These are phyloP conservation scores for Coix lacrymajobi DNA, from an alignment of 176 grass and related monocot genomes.

Conservation along the genomic window DNA sequence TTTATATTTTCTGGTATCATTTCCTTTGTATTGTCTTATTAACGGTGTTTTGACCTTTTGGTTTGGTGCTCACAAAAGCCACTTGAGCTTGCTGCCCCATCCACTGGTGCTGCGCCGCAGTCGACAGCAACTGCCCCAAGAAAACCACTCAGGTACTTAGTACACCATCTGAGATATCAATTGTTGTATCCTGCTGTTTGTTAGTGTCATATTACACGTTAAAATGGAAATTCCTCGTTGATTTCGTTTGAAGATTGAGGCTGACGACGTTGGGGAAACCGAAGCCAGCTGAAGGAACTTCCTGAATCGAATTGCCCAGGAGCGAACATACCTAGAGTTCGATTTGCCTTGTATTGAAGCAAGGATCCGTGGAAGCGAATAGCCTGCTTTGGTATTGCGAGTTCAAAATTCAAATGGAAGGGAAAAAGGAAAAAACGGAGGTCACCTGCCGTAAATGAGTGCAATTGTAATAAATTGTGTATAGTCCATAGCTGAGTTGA, in stretches of 20 bases:
- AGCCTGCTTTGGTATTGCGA: not conserved
- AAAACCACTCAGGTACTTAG: constrained; percentile 59
- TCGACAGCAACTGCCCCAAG: constrained; percentile 43
- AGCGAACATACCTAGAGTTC: not conserved
- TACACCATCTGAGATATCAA: not conserved
- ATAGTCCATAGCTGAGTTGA: not conserved
- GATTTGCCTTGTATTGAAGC: not conserved
- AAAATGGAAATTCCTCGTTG: not conserved
- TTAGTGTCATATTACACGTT: not conserved
- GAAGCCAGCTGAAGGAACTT: constrained; percentile 35
- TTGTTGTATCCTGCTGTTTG: not conserved
- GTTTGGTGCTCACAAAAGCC: constrained; percentile 36
- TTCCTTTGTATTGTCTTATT: constrained; percentile 11
- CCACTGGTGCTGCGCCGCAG: constrained; percentile 12
- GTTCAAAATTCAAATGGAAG: not conserved
- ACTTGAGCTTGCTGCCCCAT: constrained; percentile 53
- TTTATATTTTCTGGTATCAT: not conserved
- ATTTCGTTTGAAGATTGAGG: constrained; percentile 59
- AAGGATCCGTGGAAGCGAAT: not conserved
- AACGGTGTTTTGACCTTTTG: constrained; percentile 1
- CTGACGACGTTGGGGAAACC: constrained; percentile 58
- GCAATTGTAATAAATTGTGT: not conserved
- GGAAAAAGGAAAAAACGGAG: not conserved
- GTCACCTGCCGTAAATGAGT: not conserved
- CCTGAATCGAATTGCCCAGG: not conserved